Base-by-base conservation (phyloP, 352 stramenopile species). In the Plasmopara viticola region DNA sequence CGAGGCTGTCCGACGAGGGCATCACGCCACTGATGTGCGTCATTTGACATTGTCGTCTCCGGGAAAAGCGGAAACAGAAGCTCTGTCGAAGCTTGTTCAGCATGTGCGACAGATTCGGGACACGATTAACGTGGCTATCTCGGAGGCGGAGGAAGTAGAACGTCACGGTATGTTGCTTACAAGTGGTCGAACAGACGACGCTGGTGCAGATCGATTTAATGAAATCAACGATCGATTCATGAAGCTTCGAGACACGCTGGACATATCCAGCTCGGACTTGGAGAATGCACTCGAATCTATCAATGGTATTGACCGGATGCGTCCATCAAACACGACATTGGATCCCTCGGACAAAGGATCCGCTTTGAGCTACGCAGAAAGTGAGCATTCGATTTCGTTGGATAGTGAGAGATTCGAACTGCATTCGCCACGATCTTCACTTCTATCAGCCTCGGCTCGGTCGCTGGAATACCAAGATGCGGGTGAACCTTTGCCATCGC, bases 51-150 rank as follows among this genome's bases (percentile, higher is more conserved):
- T 80, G 18, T 63, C 68, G 10, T 60, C 72, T 29, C 61, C 63
- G 10, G n/a, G 53, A 8, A 30, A 57, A 44, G 44, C 56, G 39
- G 69, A 76, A 35, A 78, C 70, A 30, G 59, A 78, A 44, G 64
- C 74, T 10, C 56, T 89, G 6, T 60, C 66, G 20, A 70, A 80
- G 18, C 51, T 90, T 2, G 73, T 86, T 29, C 68, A 81, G 35
- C 72, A 87, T 38, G 83, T 84, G 51, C 74, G 78, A 6, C 65
- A 82, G 34, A 84, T 84, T 53, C 74, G 74, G 20, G 74, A 87
- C 33, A 87, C 74, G 10, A 81, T 90, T 51, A 75, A 82, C 42
- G 50, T 81, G 13, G 74, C 76, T 0, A 76, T 90, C 17, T 84
- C 70, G 0, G 76, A 87, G 15, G 76, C 68, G 0, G 78, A 81